A percentile compares a stretch with the other conserved stretches of the same genome.
Conservation (phyloP, 2,329 filamentous ascomycete genomes). For the Ilyonectria destructans region DNA sequence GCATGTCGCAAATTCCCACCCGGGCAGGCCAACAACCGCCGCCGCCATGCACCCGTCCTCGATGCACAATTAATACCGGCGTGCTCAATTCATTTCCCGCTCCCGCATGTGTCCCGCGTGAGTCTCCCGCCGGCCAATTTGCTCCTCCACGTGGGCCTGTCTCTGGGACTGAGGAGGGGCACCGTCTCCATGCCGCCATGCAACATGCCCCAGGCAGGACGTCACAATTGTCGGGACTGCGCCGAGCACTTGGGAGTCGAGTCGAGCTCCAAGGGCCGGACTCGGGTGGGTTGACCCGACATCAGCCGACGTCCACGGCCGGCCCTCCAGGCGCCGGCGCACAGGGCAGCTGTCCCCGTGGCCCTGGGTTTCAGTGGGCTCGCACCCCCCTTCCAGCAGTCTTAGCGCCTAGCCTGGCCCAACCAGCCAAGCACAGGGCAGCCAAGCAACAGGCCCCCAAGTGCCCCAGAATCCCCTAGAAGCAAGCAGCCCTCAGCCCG, state of each 20-base stretch:
- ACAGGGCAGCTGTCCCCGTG: conserved; percentile 22
- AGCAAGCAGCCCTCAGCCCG: conserved; percentile 13
- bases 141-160: conserved; percentile 45
- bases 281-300: conserved; percentile 45
- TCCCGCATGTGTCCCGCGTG: neutral
- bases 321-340: conserved; percentile 6
- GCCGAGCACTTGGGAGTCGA: neutral
- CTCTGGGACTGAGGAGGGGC: conserved; percentile 23
- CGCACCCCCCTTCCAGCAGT: conserved; percentile 19
- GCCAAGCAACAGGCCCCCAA: conserved; percentile 16
- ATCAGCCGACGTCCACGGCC: conserved; percentile 49
- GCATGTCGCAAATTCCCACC: neutral
- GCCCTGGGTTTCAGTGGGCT: conserved; percentile 26
- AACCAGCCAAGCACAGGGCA: conserved; percentile 11
- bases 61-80: neutral
- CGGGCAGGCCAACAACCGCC: neutral
- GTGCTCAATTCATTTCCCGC: conserved; percentile 19
- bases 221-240: neutral
- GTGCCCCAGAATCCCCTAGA: conserved; percentile 31
- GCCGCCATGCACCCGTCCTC: neutral
- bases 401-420: conserved; percentile 2
- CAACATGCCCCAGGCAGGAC: conserved; percentile 2
- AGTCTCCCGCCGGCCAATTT: conserved; percentile 23
- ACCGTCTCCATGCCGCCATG: conserved; percentile 21
- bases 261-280: neutral